These are phyloP conservation scores for Ustilago curta DNA, from an alignment of 1,284 basidiomycete genomes.

Conservation along the genomic window DNA sequence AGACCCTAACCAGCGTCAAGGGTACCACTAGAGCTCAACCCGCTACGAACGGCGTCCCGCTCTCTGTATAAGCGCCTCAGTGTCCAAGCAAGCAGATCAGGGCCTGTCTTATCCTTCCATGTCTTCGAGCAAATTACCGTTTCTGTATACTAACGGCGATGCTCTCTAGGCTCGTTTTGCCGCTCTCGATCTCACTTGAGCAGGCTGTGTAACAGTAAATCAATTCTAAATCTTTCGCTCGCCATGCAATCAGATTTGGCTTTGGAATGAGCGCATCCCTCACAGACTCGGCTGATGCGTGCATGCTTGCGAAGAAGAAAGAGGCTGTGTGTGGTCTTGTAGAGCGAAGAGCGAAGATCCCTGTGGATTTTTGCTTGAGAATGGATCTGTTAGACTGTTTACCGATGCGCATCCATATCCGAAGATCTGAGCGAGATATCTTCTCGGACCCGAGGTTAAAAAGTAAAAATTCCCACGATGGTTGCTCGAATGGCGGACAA, in stretches of 20 bases:
- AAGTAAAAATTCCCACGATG: slow-evolving; percentile 32
- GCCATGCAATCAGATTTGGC: too few relatives aligned
- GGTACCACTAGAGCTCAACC: slow-evolving; percentile 9
- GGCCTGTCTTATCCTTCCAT: neutral
- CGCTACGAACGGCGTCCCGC: neutral
- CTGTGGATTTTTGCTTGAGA: neutral
- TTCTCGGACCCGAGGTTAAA: slow-evolving; percentile 8
- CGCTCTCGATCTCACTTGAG: neutral
- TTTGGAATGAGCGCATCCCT: neutral
- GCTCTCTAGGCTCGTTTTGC: neutral
- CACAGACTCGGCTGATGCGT: neutral
- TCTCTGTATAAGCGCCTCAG: neutral
- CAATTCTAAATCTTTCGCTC: neutral
- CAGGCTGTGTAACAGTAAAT: slow-evolving; percentile 7
- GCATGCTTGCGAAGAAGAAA: neutral
- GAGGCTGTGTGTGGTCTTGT: neutral
- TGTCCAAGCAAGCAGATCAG: neutral
- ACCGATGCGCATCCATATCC: neutral
- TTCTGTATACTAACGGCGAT: neutral
- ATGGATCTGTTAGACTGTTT: neutral
- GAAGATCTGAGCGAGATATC: too few relatives aligned
- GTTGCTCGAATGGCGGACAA: neutral
- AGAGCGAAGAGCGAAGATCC: neutral
- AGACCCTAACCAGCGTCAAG: slow-evolving; percentile 19
- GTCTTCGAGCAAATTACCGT: neutral